These are phyloP conservation scores for Zelonia costaricensis DNA, from an alignment of 208 protist genomes.

Conservation along the genomic window DNA sequence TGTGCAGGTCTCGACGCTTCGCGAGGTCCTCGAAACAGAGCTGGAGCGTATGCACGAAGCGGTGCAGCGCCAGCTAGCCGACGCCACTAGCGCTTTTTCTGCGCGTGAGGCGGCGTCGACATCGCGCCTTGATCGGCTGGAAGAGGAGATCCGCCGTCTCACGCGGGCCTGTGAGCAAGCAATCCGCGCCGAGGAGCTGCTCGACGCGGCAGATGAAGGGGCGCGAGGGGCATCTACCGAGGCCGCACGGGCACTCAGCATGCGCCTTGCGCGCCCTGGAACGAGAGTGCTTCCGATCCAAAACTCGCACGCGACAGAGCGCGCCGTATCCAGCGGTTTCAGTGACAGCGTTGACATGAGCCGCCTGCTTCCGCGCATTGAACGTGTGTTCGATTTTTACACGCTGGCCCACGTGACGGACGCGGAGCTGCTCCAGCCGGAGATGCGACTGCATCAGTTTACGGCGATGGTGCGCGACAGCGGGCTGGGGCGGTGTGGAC, in stretches of 20 bases:
- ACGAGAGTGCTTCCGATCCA: no score
- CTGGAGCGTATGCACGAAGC: constrained; percentile 8
- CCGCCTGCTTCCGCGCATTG: constrained; percentile 32
- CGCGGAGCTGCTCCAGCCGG: constrained; percentile 35
- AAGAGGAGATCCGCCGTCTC: constrained; percentile 4
- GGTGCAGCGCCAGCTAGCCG: constrained; percentile 7
- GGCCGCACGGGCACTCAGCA: no score
- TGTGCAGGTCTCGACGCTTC: constrained; percentile 10
- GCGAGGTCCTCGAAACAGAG: constrained; percentile 5
- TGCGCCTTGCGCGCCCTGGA: no score
- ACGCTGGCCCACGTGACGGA: constrained; percentile 24
- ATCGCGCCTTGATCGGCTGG: not conserved
- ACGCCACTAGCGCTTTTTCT: constrained; percentile 12
- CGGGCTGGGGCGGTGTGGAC: constrained; percentile 23
- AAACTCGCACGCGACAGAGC: no score
- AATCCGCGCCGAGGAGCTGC: constrained; percentile 2
- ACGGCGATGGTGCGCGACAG: constrained; percentile 52
- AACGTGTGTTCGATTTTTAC: constrained; percentile 62
- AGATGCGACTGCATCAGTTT: constrained; percentile 54
- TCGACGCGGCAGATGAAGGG: not conserved
- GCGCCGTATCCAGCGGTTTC: no score
- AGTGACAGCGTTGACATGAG: not conserved
- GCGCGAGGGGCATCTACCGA: no score
- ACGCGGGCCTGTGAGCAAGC: constrained; percentile 5
- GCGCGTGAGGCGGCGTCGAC: constrained; percentile 5